Base-by-base conservation (phyloP, 164 flowering plant genomes). In the Protea cynaroides region DNA sequence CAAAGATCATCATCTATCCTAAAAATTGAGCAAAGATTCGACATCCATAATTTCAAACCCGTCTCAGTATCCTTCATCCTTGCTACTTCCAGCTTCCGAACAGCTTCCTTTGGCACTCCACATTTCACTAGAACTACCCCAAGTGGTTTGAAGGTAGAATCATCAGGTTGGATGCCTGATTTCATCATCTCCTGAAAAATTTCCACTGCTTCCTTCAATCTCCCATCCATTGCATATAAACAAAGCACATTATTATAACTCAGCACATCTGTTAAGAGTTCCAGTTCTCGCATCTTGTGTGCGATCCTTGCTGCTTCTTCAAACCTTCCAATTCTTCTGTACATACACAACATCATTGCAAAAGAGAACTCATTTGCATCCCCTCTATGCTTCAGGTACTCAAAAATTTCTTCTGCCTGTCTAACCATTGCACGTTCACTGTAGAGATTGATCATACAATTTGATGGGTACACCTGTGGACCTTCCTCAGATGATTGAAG, bases 341-440 rank as follows among this genome's bases (percentile, higher is more conserved):
- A 89, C 96, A 93, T 83, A 63, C 92, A 86, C 75, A 93, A 66
- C 91, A 90, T 94, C 96, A 89, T 90, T 51, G 96, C 88, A 68
- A 67, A 89, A 2, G 96, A 81, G 65, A 94, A 94, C 77, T 94
- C 97, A 69, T 90, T 94, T 24, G 91, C 96, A n/a, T 62, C 57
- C 19, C 86, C 90, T 52, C 77, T 83, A 58, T 53, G 65, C 69
- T 76, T 82, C 79, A 93, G 36, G 61, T 66, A 63, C 59, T 76
- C 77, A 65, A 90, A 90, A 46, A 89, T 77, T 59, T 79, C 83
- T 75, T 88, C 90, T 3, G 98, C 98, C 61, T 81, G 71, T 50
- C 67, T 65, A 8, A 87, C 91, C 96, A 90, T 82, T 3, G 76
- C 74, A 29, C 78, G 76, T 65, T 82, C 82, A 54, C 84, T 84